phyloP scores from a whole-genome alignment of 176 grass and related monocot species.

The Raddia distichophylla region DNA sequence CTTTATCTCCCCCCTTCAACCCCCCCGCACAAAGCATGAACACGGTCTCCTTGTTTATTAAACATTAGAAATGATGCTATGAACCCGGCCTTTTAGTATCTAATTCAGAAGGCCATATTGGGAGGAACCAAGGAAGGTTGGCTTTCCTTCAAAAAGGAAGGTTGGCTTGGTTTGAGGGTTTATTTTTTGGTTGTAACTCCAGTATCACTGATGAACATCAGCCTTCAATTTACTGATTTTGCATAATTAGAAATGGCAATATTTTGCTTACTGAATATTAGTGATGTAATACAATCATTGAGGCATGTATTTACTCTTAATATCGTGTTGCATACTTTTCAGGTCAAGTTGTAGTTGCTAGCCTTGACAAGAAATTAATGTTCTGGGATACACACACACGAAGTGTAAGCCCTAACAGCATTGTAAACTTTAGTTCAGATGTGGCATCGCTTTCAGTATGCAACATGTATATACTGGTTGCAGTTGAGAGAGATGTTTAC shows the following conservation, averaged over 20 bases:
- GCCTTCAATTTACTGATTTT: not conserved
- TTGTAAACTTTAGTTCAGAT: conserved; percentile 46
- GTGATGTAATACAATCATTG: not conserved
- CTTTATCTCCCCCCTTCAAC: too few species aligned
- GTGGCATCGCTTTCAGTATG: conserved; percentile 67
- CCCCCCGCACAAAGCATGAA: too few species aligned
- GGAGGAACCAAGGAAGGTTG: not conserved
- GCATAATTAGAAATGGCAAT: not conserved
- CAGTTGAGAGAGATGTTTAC: conserved; percentile 55
- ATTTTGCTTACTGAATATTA: conserved; percentile 36
- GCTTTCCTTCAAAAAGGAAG: not conserved
- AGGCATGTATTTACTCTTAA: conserved; percentile 19
- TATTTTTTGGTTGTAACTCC: not conserved
- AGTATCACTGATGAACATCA: not conserved
- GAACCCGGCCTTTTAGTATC: not conserved
- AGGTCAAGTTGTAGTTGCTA: conserved; percentile 61
- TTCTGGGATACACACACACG: conserved; percentile 56
- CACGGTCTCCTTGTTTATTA: not conserved
- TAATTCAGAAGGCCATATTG: not conserved
- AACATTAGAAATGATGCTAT: conserved; percentile 14
- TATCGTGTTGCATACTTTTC: conserved; percentile 23
- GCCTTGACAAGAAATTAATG: conserved; percentile 63
- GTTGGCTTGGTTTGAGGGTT: conserved; percentile 6
- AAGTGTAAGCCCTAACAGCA: conserved; percentile 35
- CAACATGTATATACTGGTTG: conserved; percentile 52